These are phyloP conservation scores for Astraeus odoratus DNA, from an alignment of 768 basidiomycete species.

Conservation along the genomic window DNA sequence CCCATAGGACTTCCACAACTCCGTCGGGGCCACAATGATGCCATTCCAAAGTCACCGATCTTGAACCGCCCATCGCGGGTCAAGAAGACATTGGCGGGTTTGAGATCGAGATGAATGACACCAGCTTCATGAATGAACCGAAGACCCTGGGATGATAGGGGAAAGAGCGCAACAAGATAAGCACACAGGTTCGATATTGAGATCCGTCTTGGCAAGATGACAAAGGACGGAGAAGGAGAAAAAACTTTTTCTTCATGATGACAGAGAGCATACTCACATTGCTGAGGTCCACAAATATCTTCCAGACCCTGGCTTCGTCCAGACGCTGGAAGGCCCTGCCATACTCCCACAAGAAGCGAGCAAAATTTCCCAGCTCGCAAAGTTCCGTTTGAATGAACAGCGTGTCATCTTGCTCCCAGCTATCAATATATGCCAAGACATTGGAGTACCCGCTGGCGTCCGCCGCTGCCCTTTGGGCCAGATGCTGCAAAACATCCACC, in stretches of 20 bases:
- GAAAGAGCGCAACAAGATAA: constrained; percentile 23
- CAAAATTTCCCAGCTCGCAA: constrained; percentile 89
- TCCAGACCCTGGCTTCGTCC: constrained; percentile 94
- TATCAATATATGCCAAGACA: constrained; percentile 83
- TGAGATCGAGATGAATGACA: constrained; percentile 92
- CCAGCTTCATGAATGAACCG: constrained; percentile 83
- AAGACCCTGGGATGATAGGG: constrained; percentile 55
- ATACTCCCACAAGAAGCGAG: constrained; percentile 86
- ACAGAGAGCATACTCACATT: constrained; percentile 49
- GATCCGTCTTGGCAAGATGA: constrained; percentile 19
- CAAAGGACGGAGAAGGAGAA: constrained; percentile 1
- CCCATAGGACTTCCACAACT: constrained; percentile 31
- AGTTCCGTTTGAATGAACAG: constrained; percentile 93
- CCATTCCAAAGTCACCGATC: constrained; percentile 99
- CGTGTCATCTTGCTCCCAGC: constrained; percentile 89
- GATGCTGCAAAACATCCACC: constrained; percentile 82
- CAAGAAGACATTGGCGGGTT: constrained; percentile 95
- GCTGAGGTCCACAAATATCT: constrained; percentile 85
- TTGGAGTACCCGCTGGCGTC: constrained; percentile 52
- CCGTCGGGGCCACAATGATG: constrained; percentile 81
- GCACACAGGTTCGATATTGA: constrained; percentile 18
- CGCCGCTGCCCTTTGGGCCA: constrained; percentile 35
- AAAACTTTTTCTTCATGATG: not conserved
- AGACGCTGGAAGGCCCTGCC: constrained; percentile 77
- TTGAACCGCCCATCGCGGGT: constrained; percentile 83